A percentile compares a stretch with the other conserved stretches of the same genome.
These are phyloP conservation scores for Cunninghamia lanceolata DNA, from an alignment of 75 land plant species.

Conservation along the genomic window DNA sequence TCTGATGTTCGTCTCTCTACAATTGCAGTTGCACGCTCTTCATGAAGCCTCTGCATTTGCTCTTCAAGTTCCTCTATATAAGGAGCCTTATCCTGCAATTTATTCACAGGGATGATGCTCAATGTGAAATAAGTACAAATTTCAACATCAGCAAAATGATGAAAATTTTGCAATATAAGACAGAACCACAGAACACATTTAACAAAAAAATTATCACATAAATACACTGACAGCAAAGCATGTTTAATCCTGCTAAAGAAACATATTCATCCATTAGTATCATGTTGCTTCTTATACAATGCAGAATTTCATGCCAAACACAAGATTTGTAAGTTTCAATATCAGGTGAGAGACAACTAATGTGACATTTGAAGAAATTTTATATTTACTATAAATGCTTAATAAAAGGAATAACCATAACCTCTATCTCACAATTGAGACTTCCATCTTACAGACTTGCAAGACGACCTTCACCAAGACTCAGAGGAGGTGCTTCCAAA, in stretches of 20 bases:
- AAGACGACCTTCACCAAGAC: not conserved
- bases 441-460: not conserved
- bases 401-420: not conserved
- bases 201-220: not conserved
- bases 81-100: slow-evolving; percentile 76
- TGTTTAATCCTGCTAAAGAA: not conserved
- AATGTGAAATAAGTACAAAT: not conserved
- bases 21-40: slow-evolving; percentile 81
- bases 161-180: not conserved
- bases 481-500: not conserved
- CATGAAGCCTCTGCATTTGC: slow-evolving; percentile 88
- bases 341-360: not conserved
- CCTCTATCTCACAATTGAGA: not conserved
- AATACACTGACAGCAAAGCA: not conserved
- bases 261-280: not conserved
- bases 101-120: not conserved
- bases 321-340: not conserved
- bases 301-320: not conserved
- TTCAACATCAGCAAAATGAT: not conserved
- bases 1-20: slow-evolving; percentile 71
- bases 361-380: not conserved
- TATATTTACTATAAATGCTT: not conserved
- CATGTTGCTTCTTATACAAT: not conserved
- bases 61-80: slow-evolving; percentile 93
- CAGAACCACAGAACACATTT: not conserved